Evolutionary conservation across 257 asterid genomes (phyloP).

Genomic region (Coffea eugenioides): DNA sequence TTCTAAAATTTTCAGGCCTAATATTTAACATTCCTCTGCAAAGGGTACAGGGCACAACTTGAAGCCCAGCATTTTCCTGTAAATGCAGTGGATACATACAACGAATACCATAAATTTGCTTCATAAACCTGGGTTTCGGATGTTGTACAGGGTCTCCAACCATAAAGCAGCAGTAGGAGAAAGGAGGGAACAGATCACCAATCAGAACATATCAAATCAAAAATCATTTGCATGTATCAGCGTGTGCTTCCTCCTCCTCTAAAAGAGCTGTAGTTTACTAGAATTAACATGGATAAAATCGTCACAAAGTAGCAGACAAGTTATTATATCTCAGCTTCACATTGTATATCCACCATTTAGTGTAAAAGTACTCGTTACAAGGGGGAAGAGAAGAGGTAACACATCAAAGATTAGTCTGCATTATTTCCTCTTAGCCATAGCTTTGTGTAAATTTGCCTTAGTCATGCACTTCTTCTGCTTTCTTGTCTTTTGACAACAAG

Average conservation of each 20-base stretch:
- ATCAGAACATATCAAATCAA: neutral
- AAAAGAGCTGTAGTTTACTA: neutral
- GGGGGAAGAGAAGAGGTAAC: neutral
- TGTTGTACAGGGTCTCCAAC: neutral
- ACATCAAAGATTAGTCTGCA: slow-evolving; percentile 21
- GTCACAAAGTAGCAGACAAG: neutral
- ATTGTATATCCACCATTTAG: neutral
- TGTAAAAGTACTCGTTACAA: neutral
- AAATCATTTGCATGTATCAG: neutral
- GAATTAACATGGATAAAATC: neutral
- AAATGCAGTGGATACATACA: neutral
- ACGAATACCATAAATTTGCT: neutral
- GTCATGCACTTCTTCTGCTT: slow-evolving; percentile 61
- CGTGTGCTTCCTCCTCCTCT: neutral
- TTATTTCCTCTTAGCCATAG: slow-evolving; percentile 26
- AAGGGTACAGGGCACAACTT: neutral
- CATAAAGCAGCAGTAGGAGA: neutral
- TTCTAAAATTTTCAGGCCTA: too few species aligned
- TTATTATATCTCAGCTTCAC: neutral
- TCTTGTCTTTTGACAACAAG: slow-evolving; percentile 49
- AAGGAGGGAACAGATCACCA: neutral
- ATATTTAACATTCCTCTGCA: too few species aligned
- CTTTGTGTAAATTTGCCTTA: slow-evolving; percentile 26
- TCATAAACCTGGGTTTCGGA: neutral
- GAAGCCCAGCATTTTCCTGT: neutral